These are phyloP conservation scores for Smittium culicis DNA, from an alignment of 371 early-diverging fungal species.

Conservation along the genomic window DNA sequence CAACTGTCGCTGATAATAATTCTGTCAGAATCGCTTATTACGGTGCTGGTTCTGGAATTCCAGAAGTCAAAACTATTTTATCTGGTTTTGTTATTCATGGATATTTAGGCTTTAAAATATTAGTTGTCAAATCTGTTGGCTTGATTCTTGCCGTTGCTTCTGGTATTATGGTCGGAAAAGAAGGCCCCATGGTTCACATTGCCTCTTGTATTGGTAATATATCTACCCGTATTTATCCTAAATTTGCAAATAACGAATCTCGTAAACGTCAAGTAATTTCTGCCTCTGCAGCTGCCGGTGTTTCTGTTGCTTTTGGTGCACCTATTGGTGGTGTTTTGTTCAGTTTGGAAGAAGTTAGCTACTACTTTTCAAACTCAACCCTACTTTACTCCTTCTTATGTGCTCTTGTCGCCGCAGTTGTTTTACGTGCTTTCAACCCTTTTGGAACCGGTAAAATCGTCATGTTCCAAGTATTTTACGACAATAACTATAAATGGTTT, in stretches of 20 bases:
- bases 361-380: slow-evolving; percentile 83
- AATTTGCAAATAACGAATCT: slow-evolving; percentile 54
- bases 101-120: slow-evolving; percentile 55
- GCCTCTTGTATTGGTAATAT: slow-evolving; percentile 84
- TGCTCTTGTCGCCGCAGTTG: slow-evolving; percentile 78
- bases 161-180: slow-evolving; percentile 81
- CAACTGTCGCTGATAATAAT: background rate
- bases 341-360: slow-evolving; percentile 92
- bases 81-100: slow-evolving; percentile 69
- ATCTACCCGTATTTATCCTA: slow-evolving; percentile 63
- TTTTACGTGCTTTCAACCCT: slow-evolving; percentile 80
- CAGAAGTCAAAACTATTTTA: slow-evolving; percentile 73
- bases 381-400: slow-evolving; percentile 91
- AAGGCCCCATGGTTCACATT: slow-evolving; percentile 92
- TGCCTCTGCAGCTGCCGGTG: slow-evolving; percentile 87
- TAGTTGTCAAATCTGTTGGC: slow-evolving; percentile 53
- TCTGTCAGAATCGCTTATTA: slow-evolving; percentile 47
- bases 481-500: slow-evolving; percentile 77
- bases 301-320: slow-evolving; percentile 88
- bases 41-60: slow-evolving; percentile 64
- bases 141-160: slow-evolving; percentile 68
- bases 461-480: slow-evolving; percentile 86
- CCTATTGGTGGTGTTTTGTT: slow-evolving; percentile 95
- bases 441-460: slow-evolving; percentile 89
- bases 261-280: slow-evolving; percentile 83